Conservation (phyloP, 192 early-diverging fungal genomes). For the Dissophora globulifera region DNA sequence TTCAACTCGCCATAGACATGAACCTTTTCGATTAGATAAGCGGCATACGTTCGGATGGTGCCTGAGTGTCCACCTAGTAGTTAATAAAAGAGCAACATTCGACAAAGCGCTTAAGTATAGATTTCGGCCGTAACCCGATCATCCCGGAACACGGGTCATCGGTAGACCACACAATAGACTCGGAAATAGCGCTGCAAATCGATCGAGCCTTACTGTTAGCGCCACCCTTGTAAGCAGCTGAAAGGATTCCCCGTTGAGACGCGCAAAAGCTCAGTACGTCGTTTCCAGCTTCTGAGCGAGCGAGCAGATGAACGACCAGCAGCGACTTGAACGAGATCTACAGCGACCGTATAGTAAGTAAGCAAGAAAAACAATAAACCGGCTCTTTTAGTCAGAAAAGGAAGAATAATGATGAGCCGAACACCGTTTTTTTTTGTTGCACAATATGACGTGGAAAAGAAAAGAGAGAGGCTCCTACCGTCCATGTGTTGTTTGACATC, state of each 20-base stretch:
- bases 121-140: neutral
- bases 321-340: conserved; percentile 82
- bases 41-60: conserved; percentile 75
- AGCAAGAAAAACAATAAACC: no score
- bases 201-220: conserved; percentile 43
- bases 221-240: conserved; percentile 48
- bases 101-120: no score
- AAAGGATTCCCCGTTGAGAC: conserved; percentile 48
- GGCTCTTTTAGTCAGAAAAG: no score
- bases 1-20: conserved; percentile 69
- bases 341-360: neutral
- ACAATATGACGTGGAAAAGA: no score
- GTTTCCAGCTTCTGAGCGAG: conserved; percentile 74
- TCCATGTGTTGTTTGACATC: conserved; percentile 50
- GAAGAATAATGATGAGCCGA: no score
- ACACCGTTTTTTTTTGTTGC: neutral
- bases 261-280: conserved; percentile 64
- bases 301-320: conserved; percentile 76
- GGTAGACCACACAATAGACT: no score
- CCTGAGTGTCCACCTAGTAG: conserved; percentile 59
- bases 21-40: conserved; percentile 78
- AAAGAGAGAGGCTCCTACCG: conserved; percentile 24
- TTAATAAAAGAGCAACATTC: neutral
- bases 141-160: no score
- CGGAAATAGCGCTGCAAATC: no score